These are phyloP conservation scores for Saururus chinensis DNA, from an alignment of 164 flowering plant genomes.

Conservation along the genomic window DNA sequence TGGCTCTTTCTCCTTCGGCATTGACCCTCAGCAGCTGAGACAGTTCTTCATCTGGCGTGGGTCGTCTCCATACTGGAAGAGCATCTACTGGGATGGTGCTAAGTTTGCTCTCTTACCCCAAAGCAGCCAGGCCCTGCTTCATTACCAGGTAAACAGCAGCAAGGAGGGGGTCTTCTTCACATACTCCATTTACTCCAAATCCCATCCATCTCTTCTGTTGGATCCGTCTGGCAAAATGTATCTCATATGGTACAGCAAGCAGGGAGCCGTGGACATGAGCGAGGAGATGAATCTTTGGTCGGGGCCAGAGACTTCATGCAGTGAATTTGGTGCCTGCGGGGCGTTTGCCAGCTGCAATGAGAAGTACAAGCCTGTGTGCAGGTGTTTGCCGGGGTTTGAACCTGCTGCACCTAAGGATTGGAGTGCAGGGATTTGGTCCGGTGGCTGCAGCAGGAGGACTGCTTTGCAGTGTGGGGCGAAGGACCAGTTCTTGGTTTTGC, in stretches of 20 bases:
- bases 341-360: not conserved
- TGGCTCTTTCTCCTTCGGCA: slow-evolving; percentile 14
- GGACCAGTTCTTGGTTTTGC: no score
- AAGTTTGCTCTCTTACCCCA: not conserved
- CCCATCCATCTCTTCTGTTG: no score
- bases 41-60: not conserved
- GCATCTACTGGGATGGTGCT: slow-evolving; percentile 3
- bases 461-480: no score
- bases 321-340: slow-evolving; percentile 2
- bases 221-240: not conserved
- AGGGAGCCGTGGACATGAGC: not conserved
- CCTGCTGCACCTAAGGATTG: slow-evolving; percentile 10
- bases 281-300: not conserved
- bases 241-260: not conserved
- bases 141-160: no score
- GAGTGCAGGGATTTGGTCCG: slow-evolving; percentile 5
- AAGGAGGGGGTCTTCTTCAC: no score
- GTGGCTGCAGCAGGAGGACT: no score
- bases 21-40: not conserved
- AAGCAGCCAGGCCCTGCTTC: no score
- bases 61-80: not conserved
- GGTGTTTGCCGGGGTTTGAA: slow-evolving; percentile 13
- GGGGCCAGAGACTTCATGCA: not conserved
- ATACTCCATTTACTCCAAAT: no score
- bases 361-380: not conserved